Evolutionary conservation across 345 rosid genomes (phyloP).

Genomic region (Eucalyptus erythrocorys): DNA sequence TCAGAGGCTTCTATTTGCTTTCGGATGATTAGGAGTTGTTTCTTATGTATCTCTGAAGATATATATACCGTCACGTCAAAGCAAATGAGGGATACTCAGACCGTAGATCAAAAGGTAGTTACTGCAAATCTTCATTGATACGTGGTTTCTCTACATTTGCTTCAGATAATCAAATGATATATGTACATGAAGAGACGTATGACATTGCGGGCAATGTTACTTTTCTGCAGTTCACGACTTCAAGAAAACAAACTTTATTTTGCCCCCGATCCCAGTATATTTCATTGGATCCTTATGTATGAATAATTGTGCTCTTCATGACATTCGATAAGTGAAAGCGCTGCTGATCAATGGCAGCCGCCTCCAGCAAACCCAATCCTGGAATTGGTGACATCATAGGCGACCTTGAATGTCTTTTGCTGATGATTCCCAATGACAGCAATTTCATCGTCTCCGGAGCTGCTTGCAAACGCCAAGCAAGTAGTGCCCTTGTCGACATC

Average conservation of each 20-base stretch:
- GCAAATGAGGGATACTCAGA: background rate
- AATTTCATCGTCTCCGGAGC: background rate
- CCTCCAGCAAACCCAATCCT: conserved; percentile 34
- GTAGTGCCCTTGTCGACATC: conserved; percentile 11
- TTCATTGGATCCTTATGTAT: background rate
- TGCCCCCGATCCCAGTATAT: background rate
- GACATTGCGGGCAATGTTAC: background rate
- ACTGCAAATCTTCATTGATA: background rate
- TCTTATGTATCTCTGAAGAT: background rate
- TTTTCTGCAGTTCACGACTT: background rate
- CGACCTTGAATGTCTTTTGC: conserved; percentile 20
- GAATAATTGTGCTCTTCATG: background rate
- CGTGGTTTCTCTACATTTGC: background rate
- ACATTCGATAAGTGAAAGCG: background rate
- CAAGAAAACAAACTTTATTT: background rate
- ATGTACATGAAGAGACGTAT: background rate
- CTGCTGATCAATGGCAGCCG: conserved; percentile 9
- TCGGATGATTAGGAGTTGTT: background rate
- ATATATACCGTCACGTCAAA: background rate
- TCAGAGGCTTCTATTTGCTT: background rate
- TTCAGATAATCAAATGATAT: background rate
- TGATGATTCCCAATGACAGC: conserved; percentile 34
- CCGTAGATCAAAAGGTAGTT: background rate
- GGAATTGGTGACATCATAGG: conserved; percentile 22
- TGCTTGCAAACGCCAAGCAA: conserved; percentile 26